Percentiles rank a stretch among this genome's conserved stretches.
phyloP scores from a whole-genome alignment of 2,329 filamentous ascomycete species.

The Macrophomina tecta region DNA sequence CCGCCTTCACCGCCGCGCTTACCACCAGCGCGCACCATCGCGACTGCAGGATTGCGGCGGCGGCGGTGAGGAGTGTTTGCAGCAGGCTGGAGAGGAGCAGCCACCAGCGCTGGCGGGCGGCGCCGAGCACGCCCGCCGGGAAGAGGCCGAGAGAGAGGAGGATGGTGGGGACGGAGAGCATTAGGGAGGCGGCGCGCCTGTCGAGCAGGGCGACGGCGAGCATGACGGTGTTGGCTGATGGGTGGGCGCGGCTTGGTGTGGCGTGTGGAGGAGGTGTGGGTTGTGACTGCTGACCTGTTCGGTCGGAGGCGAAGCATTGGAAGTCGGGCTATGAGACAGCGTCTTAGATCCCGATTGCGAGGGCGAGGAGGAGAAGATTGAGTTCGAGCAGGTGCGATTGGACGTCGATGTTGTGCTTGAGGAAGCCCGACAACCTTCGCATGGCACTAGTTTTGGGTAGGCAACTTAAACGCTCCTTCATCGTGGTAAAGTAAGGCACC shows the following conservation, averaged over 20 bases:
- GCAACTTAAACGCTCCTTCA: background rate
- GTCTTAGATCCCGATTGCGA: conserved; percentile 30
- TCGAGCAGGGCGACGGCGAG: conserved; percentile 1
- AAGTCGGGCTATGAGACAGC: conserved; percentile 29
- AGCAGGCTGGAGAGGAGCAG: conserved; percentile 10
- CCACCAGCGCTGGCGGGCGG: conserved; percentile 28
- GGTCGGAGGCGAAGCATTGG: conserved; percentile 31
- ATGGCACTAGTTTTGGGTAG: background rate
- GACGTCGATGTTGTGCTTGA: background rate
- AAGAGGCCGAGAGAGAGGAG: conserved; percentile 23
- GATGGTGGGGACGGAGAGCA: conserved; percentile 6
- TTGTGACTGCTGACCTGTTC: background rate
- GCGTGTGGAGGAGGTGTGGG: background rate
- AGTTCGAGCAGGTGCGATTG: background rate
- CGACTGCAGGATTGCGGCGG: background rate
- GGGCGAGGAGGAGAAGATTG: conserved; percentile 28
- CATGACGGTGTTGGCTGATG: conserved; percentile 4
- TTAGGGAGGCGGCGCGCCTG: background rate
- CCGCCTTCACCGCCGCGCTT: background rate
- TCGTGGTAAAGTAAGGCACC: no score
- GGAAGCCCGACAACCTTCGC: background rate
- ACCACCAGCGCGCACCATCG: conserved; percentile 2
- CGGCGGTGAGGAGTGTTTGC: conserved; percentile 8
- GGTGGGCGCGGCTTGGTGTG: no score
- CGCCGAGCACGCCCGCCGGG: conserved; percentile 10